Evolutionary conservation across 2,329 filamentous ascomycete species (phyloP), one percentile per base, ranked within the genome.

Genomic region (Pseudogymnoascus destructans): DNA sequence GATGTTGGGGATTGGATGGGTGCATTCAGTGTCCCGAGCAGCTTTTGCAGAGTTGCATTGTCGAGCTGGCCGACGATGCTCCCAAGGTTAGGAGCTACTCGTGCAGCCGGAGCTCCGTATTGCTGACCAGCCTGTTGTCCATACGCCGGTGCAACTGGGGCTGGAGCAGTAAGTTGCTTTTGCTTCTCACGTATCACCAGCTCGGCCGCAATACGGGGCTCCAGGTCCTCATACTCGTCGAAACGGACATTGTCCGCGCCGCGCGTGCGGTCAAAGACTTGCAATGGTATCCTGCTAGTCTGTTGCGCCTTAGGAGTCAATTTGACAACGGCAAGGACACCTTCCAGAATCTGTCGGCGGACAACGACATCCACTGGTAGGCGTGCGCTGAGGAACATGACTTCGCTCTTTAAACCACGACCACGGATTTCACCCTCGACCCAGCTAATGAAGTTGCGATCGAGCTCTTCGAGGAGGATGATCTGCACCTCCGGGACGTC

Each of bases 401-500:
- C 84, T 65, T 95, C 87, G 11, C 85, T 84, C 60, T 80, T 85
- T 35, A 97, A 75, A 2, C 84, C 83, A 58, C 85, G 83, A 32
- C 79, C 77, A 59, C 80, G 77, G 69, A 97, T 95, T 0, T 83
- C 79, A 32, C 79, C 79, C 68, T 95, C 87, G 9, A 95, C 85
- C 79, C 88, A 95, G 57, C 78, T 78, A 56, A 95, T 82, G 66
- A 95, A 96, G 59, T 89, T 85, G 61, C 86, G 78, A 60, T 85
- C 82, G 10, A 95, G 78, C 64, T 90, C 84, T 63, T 92, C 84
- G 46, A 92, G 76, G 4, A 95, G 79, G 25, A 96, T 80, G 27
- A 97, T 82, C 69, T 96, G 90, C 13, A 96, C 86, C 65, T 97
- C 90, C 2, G 92, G 91, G 19, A 96, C 84, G 63, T 93, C 82